Conservation (phyloP, 1,284 basidiomycete genomes). For the Coniophora puteana region DNA sequence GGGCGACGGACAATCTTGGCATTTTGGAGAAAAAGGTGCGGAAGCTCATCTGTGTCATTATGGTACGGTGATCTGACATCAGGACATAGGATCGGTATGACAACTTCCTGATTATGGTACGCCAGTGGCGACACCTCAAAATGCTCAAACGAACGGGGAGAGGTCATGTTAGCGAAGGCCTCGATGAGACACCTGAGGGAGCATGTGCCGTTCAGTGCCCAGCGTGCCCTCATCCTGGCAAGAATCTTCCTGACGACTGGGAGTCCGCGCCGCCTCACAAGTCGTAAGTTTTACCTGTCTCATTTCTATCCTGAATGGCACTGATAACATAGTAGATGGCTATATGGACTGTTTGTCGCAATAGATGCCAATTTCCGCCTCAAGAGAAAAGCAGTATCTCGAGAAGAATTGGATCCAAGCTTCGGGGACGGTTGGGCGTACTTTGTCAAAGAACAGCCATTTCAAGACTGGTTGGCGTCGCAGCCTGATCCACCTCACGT, state of each 20-base stretch:
- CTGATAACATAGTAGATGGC: neutral
- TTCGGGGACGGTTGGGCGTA: constrained; percentile 14
- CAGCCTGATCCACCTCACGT: constrained; percentile 12
- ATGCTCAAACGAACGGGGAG: constrained; percentile 22
- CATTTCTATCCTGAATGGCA: neutral
- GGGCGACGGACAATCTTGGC: constrained; percentile 13
- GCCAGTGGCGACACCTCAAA: constrained; percentile 22
- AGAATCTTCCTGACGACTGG: constrained; percentile 22
- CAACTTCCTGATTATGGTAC: constrained; percentile 15
- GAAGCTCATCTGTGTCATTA: no score
- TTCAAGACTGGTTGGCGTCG: constrained; percentile 8
- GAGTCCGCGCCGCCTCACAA: neutral
- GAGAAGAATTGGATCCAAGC: constrained; percentile 11
- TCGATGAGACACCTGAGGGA: constrained; percentile 11
- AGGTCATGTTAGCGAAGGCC: constrained; percentile 10
- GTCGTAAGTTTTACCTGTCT: neutral
- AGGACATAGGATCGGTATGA: constrained; percentile 13
- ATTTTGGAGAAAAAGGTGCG: neutral
- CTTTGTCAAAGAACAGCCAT: constrained; percentile 12
- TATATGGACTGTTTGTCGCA: neutral
- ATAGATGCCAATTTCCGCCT: constrained; percentile 4
- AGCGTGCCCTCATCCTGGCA: constrained; percentile 23
- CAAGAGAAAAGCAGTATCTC: neutral
- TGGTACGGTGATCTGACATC: no score
- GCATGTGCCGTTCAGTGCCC: constrained; percentile 21